Conservation (phyloP, 352 stramenopile species). For the Phytopythium aichiense region DNA sequence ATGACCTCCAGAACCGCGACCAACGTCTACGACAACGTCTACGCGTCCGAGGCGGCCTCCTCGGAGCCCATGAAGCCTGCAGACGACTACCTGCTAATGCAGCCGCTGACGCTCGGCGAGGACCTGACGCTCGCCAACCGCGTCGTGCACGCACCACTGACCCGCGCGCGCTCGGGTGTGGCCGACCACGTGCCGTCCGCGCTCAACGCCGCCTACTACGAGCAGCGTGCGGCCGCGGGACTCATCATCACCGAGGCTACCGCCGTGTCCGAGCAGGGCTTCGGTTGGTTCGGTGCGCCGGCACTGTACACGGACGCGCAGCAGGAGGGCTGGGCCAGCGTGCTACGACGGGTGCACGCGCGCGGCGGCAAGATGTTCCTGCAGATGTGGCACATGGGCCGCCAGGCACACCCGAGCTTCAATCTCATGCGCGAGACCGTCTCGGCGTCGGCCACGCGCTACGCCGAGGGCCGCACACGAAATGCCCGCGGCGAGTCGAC, state of each 20-base stretch:
- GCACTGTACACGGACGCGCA: conserved; percentile 45
- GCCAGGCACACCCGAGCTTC: conserved; percentile 36
- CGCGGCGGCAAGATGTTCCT: conserved; percentile 47
- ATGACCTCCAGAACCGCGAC: background rate
- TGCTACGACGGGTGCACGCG: conserved; percentile 62
- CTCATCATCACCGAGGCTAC: conserved; percentile 28
- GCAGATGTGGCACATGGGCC: conserved; percentile 69
- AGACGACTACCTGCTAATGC: conserved; percentile 27
- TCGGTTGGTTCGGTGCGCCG: conserved; percentile 35
- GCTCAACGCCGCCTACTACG: conserved; percentile 42
- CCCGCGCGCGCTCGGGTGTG: conserved; percentile 19
- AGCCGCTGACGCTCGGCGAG: conserved; percentile 14
- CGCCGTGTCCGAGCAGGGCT: conserved; percentile 26
- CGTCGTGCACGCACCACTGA: conserved; percentile 34
- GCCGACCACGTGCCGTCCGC: conserved; percentile 17
- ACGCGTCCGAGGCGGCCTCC: background rate
- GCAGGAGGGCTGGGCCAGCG: conserved; percentile 28
- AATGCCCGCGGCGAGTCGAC: conserved; percentile 18
- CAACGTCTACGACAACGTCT: background rate
- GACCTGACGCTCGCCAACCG: conserved; percentile 36
- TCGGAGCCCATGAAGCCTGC: background rate
- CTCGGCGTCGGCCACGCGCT: conserved; percentile 26
- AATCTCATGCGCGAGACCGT: conserved; percentile 47
- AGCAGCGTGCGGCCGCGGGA: conserved; percentile 17
- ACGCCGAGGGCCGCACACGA: conserved; percentile 17